Base-by-base conservation (phyloP, 495 filamentous ascomycete species). In the Wilcoxina mikolae region DNA sequence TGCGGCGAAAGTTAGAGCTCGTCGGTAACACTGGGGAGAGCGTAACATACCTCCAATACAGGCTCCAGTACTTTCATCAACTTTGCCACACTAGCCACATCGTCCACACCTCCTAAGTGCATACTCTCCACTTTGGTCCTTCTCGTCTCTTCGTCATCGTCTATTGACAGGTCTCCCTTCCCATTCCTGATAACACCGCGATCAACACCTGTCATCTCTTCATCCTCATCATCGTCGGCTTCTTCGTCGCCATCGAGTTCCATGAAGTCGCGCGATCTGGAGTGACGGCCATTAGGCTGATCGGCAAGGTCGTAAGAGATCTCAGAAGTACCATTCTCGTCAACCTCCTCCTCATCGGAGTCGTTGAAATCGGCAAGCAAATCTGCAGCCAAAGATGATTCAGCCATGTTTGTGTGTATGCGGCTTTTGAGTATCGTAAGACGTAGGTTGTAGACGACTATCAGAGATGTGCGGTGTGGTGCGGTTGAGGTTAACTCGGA, bases 311-410 rank as follows among this genome's bases (percentile, higher is more conserved):
- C 47, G 17, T 58, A 52, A 17, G 35, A 44, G 25, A 44, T 44
- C n/a, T 44, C 39, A 35, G 51, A 50, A 44, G 31, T 45, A 38
- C 54, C 64, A 35, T 55, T 55, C 17, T 62, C 56, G 1, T 69
- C 65, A 24, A 64, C 64, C 42, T 68, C 72, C 35, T 74, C 72
- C 23, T 76, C 70, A 28, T 68, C 72, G 33, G 79, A 79, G 56
- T 81, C 85, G 57, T 87, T 90, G 59, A 96, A 94, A 68, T 96
- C 93, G 58, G 88, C 84, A 44, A 93, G 76, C 20, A 91, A 73
- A 62, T 91, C 85, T 56, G 88, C 84, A 43, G 80, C 84, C 52
- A 88, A 71, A 25, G 83, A 87, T 65, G 85, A 78, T 62, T 66
- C 63, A 20, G 64, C 61, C 84, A 88, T 88, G 12, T 46, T 72